Percentiles rank a stretch among this genome's conserved stretches.
These are phyloP conservation scores for Aphanoascus verrucosus DNA, from an alignment of 2,329 filamentous ascomycete genomes.

Conservation along the genomic window DNA sequence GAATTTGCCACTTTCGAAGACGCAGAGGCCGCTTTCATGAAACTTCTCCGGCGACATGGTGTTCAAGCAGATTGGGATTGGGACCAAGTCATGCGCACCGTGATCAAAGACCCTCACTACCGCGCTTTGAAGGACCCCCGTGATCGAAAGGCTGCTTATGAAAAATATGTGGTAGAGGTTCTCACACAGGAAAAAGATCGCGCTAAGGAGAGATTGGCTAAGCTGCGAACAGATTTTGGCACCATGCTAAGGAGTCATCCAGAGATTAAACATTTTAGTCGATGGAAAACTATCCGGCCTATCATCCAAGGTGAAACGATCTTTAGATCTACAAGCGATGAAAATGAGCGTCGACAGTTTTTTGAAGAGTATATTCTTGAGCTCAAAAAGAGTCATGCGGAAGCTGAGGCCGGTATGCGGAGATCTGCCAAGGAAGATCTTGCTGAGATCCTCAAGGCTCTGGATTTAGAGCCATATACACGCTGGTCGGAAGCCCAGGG, in stretches of 20 bases:
- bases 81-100: conserved; percentile 76
- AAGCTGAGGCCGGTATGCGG: conserved; percentile 60
- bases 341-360: conserved; percentile 74
- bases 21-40: conserved; percentile 85
- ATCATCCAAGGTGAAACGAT: conserved; percentile 94
- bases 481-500: conserved; percentile 85
- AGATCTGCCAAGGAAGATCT: conserved; percentile 79
- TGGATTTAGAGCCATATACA: conserved; percentile 85
- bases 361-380: conserved; percentile 89
- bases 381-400: conserved; percentile 67
- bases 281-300: conserved; percentile 89
- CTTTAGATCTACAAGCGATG: conserved; percentile 81
- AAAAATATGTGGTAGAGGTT: conserved; percentile 87
- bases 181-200: conserved; percentile 87
- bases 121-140: conserved; percentile 85
- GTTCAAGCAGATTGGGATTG: conserved; percentile 88
- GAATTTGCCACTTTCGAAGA: conserved; percentile 74
- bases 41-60: conserved; percentile 71
- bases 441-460: conserved; percentile 61
- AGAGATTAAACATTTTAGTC: conserved; percentile 92
- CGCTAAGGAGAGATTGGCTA: conserved; percentile 83
- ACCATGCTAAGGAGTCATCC: conserved; percentile 94
- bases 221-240: conserved; percentile 85
- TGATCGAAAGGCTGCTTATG: conserved; percentile 80
- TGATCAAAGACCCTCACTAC: conserved; percentile 85